Base-by-base conservation (phyloP, 345 rosid genomes). In the Draba incana region DNA sequence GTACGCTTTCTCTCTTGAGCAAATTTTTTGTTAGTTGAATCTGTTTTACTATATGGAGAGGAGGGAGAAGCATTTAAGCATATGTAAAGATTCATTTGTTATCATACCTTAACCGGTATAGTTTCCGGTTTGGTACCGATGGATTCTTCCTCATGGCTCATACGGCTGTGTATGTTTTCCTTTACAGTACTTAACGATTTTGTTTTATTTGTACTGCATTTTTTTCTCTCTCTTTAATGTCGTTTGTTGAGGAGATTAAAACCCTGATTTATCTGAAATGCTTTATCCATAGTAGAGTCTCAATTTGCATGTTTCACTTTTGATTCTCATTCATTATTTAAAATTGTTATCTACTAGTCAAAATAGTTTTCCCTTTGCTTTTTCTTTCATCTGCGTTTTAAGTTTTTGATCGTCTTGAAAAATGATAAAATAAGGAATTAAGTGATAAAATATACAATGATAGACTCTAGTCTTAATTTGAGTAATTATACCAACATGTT, bases 41-140 rank as follows among this genome's bases (percentile, higher is more conserved):
- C 48, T 46, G 75, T 37, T 62, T 63, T 59, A 10, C 8, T 37
- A 15, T 35, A 67, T 45, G 70, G 58, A 63, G 56, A 2, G 49
- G 57, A 35, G 28, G 2, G 31, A 38, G 57, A 57, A 5, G 30
- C 71, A 61, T 41, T 72, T 39, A 39, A 65, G 41, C n/a, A 48
- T 38, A 66, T 73, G 72, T 73, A 73, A 59, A 66, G 67, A 73
- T 39, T 58, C 11, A 73, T 66, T 60, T 58, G 62, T 51, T 66
- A 24, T 64, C 47, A 31, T 27, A 31, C 61, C 41, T 35, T 20
- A 33, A 15, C 55, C 48, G 48, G 66, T 65, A 20, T 64, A 57
- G 56, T 41, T 65, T 65, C 71, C 55, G 71, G 77, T 73, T 46
- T 66, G 77, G 71, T 57, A 64, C 66, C 45, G 3, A 57, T 55